These are phyloP conservation scores for Tetrahymena malaccensis DNA, from an alignment of 73 alveolate species.

Conservation along the genomic window DNA sequence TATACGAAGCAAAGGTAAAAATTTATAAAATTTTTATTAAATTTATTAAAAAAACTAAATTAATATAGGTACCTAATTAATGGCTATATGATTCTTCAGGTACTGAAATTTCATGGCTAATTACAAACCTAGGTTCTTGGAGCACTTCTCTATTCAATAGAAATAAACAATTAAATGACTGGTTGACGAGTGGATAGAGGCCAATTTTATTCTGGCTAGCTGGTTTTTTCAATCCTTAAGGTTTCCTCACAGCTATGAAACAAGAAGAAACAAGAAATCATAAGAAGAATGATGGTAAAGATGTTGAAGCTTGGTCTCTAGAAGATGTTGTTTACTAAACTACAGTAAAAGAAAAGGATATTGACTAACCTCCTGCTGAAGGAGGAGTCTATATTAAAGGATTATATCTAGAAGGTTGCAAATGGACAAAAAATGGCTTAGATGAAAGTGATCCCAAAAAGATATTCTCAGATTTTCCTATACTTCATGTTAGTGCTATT, in stretches of 20 bases:
- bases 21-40: no score
- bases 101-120: constrained; percentile 98
- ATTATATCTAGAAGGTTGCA: constrained; percentile 95
- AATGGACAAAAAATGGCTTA: constrained; percentile 92
- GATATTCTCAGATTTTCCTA: constrained; percentile 73
- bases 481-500: constrained; percentile 69
- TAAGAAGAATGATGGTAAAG: constrained; percentile 54
- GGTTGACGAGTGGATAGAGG: constrained; percentile 89
- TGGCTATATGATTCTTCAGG: constrained; percentile 99
- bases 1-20: constrained; percentile 77
- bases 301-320: constrained; percentile 74
- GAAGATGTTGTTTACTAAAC: constrained; percentile 87
- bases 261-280: constrained; percentile 94
- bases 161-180: constrained; percentile 87
- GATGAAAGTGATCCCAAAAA: constrained; percentile 87
- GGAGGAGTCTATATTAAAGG: constrained; percentile 96
- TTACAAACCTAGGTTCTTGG: constrained; percentile 97
- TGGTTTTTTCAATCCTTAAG: constrained; percentile 99
- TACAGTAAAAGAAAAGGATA: constrained; percentile 65
- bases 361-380: constrained; percentile 64
- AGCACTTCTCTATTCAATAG: constrained; percentile 94
- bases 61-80: constrained; percentile 56
- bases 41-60: not conserved
- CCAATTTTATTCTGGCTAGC: constrained; percentile 90
- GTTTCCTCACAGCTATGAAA: constrained; percentile 97